These are phyloP conservation scores for Diplodia intermedia DNA, from an alignment of 2,329 filamentous ascomycete genomes.

Conservation along the genomic window DNA sequence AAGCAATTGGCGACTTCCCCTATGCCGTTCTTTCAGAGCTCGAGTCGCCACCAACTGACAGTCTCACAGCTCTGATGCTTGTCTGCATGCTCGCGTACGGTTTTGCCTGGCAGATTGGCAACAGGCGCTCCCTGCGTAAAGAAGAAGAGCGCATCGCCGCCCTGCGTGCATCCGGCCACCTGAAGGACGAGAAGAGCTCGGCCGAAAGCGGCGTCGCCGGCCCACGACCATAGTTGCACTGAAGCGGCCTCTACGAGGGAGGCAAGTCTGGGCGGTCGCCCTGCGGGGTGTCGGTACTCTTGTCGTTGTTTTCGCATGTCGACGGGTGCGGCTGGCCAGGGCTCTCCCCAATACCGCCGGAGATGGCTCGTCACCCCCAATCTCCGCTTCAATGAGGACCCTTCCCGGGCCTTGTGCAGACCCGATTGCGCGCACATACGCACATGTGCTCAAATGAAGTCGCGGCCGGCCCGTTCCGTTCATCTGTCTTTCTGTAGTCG, in stretches of 20 bases:
- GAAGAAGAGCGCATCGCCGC: conserved; percentile 37
- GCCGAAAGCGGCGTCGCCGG: neutral
- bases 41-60: neutral
- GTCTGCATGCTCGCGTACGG: conserved; percentile 36
- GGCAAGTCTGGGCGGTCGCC: neutral
- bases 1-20: neutral
- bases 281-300: neutral
- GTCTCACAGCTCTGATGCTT: conserved; percentile 37
- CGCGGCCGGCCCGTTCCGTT: conserved; percentile 20
- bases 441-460: neutral
- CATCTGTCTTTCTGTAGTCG: neutral
- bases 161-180: conserved; percentile 35
- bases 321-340: neutral
- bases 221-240: neutral
- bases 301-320: neutral
- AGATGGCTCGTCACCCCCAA: conserved; percentile 8
- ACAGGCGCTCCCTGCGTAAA: conserved; percentile 35
- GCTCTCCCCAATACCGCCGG: neutral
- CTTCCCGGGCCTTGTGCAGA: neutral
- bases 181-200: conserved; percentile 32
- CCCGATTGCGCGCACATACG: neutral
- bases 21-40: neutral
- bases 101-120: conserved; percentile 38
- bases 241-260: too few relatives aligned
- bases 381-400: neutral